A percentile compares a stretch with the other conserved stretches of the same genome.
phyloP scores from a whole-genome alignment of 768 basidiomycete genomes.

The Leccinum rimulosum region DNA sequence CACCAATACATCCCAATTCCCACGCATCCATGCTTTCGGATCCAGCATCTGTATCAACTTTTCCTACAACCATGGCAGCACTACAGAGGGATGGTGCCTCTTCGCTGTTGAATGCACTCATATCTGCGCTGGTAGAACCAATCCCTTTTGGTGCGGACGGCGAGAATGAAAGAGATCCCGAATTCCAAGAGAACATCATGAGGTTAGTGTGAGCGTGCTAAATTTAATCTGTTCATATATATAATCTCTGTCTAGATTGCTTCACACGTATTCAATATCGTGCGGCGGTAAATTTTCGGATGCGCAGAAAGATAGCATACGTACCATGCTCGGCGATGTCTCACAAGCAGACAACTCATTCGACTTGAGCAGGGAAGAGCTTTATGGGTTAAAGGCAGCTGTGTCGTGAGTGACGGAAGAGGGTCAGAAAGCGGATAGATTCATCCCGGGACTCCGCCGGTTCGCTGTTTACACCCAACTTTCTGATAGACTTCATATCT shows the following conservation, averaged over 20 bases:
- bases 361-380: conserved; percentile 30
- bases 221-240: not conserved
- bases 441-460: conserved; percentile 7
- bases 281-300: conserved; percentile 36
- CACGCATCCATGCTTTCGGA: conserved; percentile 62
- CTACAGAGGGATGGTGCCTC: conserved; percentile 33
- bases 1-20: conserved; percentile 66
- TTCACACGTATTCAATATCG: conserved; percentile 49
- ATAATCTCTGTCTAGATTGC: conserved; percentile 34
- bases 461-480: conserved; percentile 7
- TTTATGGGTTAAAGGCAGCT: conserved; percentile 19
- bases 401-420: conserved; percentile 22
- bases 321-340: conserved; percentile 24
- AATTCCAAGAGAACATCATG: conserved; percentile 65
- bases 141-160: conserved; percentile 68
- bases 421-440: conserved; percentile 10
- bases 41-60: conserved; percentile 53
- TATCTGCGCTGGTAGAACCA: conserved; percentile 53
- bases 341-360: conserved; percentile 21
- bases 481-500: conserved; percentile 22
- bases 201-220: conserved; percentile 36
- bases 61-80: conserved; percentile 45
- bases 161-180: conserved; percentile 56
- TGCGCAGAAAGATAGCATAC: conserved; percentile 31
- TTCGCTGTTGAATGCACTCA: conserved; percentile 46